Evolutionary conservation across 2,329 filamentous ascomycete genomes (phyloP).

Genomic region (Pseudocercospora fuligena): DNA sequence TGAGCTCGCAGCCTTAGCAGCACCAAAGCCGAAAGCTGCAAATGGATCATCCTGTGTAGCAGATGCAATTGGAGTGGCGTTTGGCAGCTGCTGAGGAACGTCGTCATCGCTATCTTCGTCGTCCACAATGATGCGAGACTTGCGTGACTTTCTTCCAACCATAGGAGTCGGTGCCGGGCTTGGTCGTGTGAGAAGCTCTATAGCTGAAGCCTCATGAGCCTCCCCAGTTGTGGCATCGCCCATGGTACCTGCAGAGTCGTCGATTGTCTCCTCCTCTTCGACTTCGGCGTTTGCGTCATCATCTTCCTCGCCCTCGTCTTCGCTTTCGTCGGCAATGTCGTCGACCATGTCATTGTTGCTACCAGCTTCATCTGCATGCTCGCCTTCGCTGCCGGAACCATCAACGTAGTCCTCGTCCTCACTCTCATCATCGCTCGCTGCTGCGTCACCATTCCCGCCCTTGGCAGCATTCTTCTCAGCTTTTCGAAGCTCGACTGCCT

Average conservation of each 20-base stretch:
- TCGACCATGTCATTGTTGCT: constrained; percentile 24
- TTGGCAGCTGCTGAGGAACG: not conserved
- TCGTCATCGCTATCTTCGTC: constrained; percentile 42
- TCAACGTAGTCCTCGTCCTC: constrained; percentile 55
- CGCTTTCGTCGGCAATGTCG: constrained; percentile 28
- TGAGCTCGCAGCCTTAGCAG: constrained; percentile 27
- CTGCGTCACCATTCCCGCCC: constrained; percentile 57
- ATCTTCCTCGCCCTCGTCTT: constrained; percentile 36
- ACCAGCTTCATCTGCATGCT: constrained; percentile 11
- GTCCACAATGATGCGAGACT: constrained; percentile 40
- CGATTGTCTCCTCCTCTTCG: constrained; percentile 19
- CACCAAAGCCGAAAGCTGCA: constrained; percentile 41
- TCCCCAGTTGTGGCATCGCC: not conserved
- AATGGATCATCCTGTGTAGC: constrained; percentile 38
- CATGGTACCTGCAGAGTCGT: constrained; percentile 24
- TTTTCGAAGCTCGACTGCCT: constrained; percentile 78
- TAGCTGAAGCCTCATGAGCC: not conserved
- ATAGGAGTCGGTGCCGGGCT: constrained; percentile 19
- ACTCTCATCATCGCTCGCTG: constrained; percentile 60
- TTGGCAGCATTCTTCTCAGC: constrained; percentile 74
- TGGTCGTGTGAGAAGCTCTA: constrained; percentile 1
- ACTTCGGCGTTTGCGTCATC: constrained; percentile 36
- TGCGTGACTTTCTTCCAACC: constrained; percentile 34
- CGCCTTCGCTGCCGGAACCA: constrained; percentile 28
- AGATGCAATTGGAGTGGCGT: constrained; percentile 9